Evolutionary conservation across 2,329 filamentous ascomycete species (phyloP).

Genomic region (Rosellinia necatrix): DNA sequence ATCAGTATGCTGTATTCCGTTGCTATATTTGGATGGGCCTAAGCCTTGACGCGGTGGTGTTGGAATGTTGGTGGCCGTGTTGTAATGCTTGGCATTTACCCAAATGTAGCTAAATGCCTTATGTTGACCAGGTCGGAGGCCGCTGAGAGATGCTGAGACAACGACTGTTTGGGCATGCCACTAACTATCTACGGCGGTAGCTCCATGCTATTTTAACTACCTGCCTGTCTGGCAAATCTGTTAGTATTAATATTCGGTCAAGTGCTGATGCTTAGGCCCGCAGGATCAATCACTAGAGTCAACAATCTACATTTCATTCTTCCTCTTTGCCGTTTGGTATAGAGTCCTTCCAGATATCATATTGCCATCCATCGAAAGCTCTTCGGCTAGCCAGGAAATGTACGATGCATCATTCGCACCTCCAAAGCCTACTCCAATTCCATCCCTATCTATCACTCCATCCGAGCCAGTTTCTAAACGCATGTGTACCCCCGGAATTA

Average conservation of each 20-base stretch:
- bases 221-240: neutral
- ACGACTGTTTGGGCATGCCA: neutral
- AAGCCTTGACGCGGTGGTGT: neutral
- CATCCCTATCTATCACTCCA: neutral
- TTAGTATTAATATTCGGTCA: neutral
- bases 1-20: neutral
- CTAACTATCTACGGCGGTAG: neutral
- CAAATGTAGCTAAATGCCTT: neutral
- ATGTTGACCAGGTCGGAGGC: neutral
- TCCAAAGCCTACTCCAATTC: neutral
- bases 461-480: neutral
- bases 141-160: conserved; percentile 1
- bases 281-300: neutral
- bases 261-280: neutral
- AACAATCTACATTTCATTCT: neutral
- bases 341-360: neutral
- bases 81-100: no score
- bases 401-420: neutral
- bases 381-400: neutral
- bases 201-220: neutral
- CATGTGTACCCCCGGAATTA: neutral
- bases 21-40: neutral
- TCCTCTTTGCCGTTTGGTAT: neutral
- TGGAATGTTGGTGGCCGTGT: no score
- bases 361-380: conserved; percentile 5